A percentile compares a stretch with the other conserved stretches of the same genome.
Evolutionary conservation across 2,329 filamentous ascomycete genomes (phyloP).

Genomic region (Sporothrix sp.): DNA sequence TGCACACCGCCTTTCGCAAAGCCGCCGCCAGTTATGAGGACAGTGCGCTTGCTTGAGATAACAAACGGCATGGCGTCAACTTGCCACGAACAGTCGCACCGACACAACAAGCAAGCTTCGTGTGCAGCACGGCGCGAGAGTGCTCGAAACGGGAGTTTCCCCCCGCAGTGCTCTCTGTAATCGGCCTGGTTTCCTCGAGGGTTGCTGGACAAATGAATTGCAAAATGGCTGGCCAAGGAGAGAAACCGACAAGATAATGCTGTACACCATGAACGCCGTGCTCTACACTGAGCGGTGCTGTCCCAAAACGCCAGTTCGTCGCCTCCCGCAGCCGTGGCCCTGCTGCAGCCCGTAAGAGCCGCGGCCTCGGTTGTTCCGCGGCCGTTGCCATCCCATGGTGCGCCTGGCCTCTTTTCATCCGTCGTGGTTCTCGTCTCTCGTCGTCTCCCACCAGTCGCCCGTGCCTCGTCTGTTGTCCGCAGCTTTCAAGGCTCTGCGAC

Average conservation of each 20-base stretch:
- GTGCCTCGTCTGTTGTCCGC: background rate
- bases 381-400: background rate
- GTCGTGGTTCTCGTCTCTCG: background rate
- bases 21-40: no score
- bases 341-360: background rate
- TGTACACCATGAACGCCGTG: constrained; percentile 4
- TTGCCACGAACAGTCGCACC: constrained; percentile 32
- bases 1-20: background rate
- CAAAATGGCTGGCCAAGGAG: background rate
- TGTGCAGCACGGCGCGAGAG: no score
- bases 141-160: no score
- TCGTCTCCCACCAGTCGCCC: background rate
- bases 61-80: constrained; percentile 31
- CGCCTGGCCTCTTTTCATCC: background rate
- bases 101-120: no score
- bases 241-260: background rate
- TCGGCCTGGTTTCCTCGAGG: no score
- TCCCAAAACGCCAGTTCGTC: constrained; percentile 2
- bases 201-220: background rate
- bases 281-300: background rate
- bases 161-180: no score
- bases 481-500: background rate
- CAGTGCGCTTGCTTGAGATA: no score
- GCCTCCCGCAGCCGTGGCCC: background rate
- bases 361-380: background rate